Conservation (phyloP, 371 early-diverging fungal species). For the Rhizomucor pusillus region DNA sequence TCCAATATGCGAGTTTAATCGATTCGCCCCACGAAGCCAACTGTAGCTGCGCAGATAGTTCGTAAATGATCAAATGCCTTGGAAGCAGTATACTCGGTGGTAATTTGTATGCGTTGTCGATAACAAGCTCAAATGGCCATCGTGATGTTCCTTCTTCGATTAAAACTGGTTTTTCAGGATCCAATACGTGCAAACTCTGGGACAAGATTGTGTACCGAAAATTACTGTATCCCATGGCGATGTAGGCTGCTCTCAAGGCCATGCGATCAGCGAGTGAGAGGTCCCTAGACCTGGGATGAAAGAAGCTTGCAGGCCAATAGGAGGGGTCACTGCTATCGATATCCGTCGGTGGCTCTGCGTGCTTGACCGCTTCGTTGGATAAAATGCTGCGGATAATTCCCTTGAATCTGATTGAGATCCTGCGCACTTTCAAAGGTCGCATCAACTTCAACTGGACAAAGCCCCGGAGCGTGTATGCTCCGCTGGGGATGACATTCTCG, state of each 20-base stretch:
- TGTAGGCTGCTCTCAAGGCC: conserved; percentile 6
- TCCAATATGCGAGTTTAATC: conserved; percentile 25
- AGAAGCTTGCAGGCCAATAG: conserved; percentile 5
- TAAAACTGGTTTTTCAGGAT: neutral
- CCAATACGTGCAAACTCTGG: conserved; percentile 6
- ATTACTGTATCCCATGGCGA: conserved; percentile 8
- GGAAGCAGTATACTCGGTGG: conserved; percentile 27
- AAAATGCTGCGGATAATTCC: conserved; percentile 26
- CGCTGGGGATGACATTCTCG: conserved; percentile 20
- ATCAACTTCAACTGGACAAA: conserved; percentile 19
- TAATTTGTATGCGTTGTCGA: conserved; percentile 16
- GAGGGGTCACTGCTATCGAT: neutral
- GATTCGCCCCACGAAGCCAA: conserved; percentile 23
- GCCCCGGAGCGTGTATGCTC: conserved; percentile 20
- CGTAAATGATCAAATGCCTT: conserved; percentile 26
- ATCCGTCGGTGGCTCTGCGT: conserved; percentile 2
- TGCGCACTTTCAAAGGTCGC: conserved; percentile 23
- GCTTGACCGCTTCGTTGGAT: conserved; percentile 9
- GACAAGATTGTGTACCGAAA: conserved; percentile 11
- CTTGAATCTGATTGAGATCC: conserved; percentile 25
- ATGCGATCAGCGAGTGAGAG: conserved; percentile 12
- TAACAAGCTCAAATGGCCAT: conserved; percentile 24
- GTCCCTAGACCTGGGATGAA: neutral
- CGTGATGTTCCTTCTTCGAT: conserved; percentile 16
- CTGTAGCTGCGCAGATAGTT: conserved; percentile 22